Evolutionary conservation across 2,329 filamentous ascomycete genomes (phyloP).

Genomic region (Ophiognomonia clavigignenti-juglandacearum): DNA sequence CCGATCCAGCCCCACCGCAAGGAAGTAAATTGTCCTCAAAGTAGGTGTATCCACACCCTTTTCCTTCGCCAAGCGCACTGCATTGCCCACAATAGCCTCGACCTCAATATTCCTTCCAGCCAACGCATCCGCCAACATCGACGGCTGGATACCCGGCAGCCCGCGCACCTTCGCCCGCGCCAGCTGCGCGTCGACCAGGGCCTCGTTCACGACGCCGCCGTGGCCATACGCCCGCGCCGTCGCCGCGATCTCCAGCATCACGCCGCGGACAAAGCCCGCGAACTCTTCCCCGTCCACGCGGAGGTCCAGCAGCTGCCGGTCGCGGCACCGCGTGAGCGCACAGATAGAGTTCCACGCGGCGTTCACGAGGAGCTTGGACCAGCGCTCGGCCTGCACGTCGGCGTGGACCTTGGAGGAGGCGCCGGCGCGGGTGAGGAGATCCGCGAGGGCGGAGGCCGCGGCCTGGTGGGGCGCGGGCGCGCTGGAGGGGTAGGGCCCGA

Average conservation of each 20-base stretch:
- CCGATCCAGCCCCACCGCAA: conserved; percentile 2
- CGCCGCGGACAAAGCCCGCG: conserved; percentile 32
- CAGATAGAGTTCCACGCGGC: conserved; percentile 70
- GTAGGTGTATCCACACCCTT: conserved; percentile 61
- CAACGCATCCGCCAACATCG: conserved; percentile 70
- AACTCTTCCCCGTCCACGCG: background rate
- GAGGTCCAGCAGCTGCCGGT: conserved; percentile 43
- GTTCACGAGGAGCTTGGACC: conserved; percentile 76
- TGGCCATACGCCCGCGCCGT: conserved; percentile 61
- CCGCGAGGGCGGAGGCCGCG: conserved; percentile 18
- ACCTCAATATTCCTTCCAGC: conserved; percentile 61
- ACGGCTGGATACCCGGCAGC: conserved; percentile 60
- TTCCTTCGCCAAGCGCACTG: conserved; percentile 58
- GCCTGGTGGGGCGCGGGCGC: background rate
- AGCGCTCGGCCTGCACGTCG: conserved; percentile 65
- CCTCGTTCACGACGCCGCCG: conserved; percentile 50
- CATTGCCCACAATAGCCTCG: conserved; percentile 69
- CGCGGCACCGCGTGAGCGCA: conserved; percentile 59
- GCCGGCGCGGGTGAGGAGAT: conserved; percentile 49
- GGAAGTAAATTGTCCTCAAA: conserved; percentile 45
- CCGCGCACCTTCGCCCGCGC: conserved; percentile 59
- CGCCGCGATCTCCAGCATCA: conserved; percentile 66
- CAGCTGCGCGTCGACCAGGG: conserved; percentile 57
- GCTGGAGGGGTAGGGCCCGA: conserved; percentile 11
- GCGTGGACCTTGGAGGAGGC: conserved; percentile 58